Base-by-base conservation (phyloP, 2,329 filamentous ascomycete genomes). In the Epichloe gansuensis region DNA sequence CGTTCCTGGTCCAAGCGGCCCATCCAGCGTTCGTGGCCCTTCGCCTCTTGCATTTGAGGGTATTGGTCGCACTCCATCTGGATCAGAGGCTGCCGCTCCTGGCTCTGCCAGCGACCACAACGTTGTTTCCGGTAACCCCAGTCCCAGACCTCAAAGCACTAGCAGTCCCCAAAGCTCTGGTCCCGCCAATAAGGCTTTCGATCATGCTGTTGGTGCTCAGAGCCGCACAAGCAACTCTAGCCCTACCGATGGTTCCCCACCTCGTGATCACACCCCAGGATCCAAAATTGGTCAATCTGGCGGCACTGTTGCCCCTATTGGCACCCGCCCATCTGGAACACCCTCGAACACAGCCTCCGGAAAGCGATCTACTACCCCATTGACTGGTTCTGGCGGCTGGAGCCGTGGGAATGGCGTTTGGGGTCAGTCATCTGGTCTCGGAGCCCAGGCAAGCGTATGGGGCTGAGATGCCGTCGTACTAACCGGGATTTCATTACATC, bases 371-470 rank as follows among this genome's bases (percentile, higher is more conserved):
- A 95, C 88, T 7, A 95, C 91, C 3, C 91, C 91, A 51, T 77
- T 95, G 34, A 84, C 90, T n/a, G 94, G 90, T n/a, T 90, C 91
- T 12, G 75, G 84, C 17, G 81, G 83, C 55, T 95, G 91, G 91
- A 83, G 86, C 52, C 85, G 82, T 64, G 85, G 86, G 59, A 85
- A 83, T 58, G 85, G 83, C 41, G 88, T 91, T 46, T 95, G 91
- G 91, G 87, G 89, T 55, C 85, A 83, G 63, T 88, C 87, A 63
- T 87, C 83, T 58, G 81, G 82, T 49, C 82, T 94, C 56, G 88
- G 90, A 58, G 86, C 91, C 56, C 89, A 94, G 67, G 90, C 91
- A 58, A 94, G 89, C 58, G 91, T 96, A 60, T 97, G 91, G 91
- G 91, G 91, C 61, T 96, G 83, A 51, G 31, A 31, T 37, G 9